These are phyloP conservation scores for Xerocomus spinulosus DNA, from an alignment of 768 basidiomycete species.

Conservation along the genomic window DNA sequence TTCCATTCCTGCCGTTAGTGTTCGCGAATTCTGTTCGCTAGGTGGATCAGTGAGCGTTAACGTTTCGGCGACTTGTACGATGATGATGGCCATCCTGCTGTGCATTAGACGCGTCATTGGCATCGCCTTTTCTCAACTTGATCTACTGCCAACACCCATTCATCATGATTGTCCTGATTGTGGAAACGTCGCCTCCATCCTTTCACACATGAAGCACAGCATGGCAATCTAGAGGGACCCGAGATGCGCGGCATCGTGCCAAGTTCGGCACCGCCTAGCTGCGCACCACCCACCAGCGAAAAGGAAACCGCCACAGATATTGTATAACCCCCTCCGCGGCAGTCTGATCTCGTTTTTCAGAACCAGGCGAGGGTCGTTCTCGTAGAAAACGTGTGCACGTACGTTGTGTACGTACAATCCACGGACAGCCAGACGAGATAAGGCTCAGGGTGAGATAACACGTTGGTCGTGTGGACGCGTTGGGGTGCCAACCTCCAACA, in stretches of 20 bases:
- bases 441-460: background rate
- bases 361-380: no score
- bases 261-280: background rate
- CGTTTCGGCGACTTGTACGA: no score
- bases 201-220: no score
- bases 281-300: no score
- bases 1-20: conserved; percentile 9
- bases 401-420: background rate
- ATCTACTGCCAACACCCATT: background rate
- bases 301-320: no score
- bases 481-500: no score
- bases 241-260: background rate
- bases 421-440: background rate
- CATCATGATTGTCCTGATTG: no score
- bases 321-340: no score
- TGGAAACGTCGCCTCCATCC: background rate
- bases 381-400: no score
- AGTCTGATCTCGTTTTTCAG: background rate
- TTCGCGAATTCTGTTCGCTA: no score
- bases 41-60: conserved; percentile 12
- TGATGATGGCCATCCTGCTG: background rate
- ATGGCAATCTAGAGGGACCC: background rate
- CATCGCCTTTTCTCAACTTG: background rate
- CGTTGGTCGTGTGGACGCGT: background rate
- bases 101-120: background rate